A percentile compares a stretch with the other conserved stretches of the same genome.
Evolutionary conservation across 441 rosid species (phyloP).

Genomic region (Mallotus repandus): DNA sequence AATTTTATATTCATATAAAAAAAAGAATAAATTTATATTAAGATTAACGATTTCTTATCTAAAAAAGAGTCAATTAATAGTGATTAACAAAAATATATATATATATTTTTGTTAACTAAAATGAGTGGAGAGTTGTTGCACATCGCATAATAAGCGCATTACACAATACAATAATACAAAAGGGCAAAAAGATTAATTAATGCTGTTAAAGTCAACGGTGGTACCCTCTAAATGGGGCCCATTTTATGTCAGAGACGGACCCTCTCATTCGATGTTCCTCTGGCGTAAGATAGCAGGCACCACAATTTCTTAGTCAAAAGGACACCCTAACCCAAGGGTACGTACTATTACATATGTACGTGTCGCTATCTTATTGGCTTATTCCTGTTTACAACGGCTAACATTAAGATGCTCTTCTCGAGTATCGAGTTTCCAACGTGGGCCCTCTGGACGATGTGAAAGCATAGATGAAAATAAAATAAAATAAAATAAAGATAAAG

Average conservation of each 20-base stretch:
- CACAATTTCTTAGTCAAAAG: slow-evolving; percentile 5
- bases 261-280: slow-evolving; percentile 14
- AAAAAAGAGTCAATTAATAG: too few species aligned
- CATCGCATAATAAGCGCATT: too few species aligned
- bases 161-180: not conserved
- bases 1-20: too few species aligned
- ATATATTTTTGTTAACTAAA: too few species aligned
- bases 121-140: too few species aligned
- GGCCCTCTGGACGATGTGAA: not conserved
- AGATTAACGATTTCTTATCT: too few species aligned
- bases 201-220: slow-evolving; percentile 26
- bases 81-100: too few species aligned
- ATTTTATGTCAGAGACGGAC: slow-evolving; percentile 14
- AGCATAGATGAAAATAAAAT: not conserved
- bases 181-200: too few species aligned
- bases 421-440: not conserved
- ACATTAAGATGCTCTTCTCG: not conserved
- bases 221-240: slow-evolving; percentile 6
- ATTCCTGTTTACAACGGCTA: slow-evolving; percentile 1
- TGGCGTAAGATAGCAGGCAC: slow-evolving; percentile 22
- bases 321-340: not conserved
- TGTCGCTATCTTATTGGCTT: not conserved
- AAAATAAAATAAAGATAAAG: not conserved
- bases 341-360: not conserved
- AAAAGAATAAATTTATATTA: too few species aligned